Percentiles rank a stretch among this genome's conserved stretches.
phyloP scores from a whole-genome alignment of 176 grass and related monocot species.

The Avena eriantha region DNA sequence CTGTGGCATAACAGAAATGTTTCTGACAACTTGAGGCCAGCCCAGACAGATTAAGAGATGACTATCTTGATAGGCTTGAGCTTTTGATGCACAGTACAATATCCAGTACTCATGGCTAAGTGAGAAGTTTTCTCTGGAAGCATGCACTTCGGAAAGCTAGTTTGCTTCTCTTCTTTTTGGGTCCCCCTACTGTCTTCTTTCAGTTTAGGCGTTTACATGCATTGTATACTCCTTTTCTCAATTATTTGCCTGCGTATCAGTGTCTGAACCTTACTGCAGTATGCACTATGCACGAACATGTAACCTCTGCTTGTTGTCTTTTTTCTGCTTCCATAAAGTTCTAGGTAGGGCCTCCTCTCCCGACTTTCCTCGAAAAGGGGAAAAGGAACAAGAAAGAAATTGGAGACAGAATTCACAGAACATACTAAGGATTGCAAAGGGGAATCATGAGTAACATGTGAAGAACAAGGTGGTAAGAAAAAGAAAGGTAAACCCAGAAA shows the following conservation, averaged over 20 bases:
- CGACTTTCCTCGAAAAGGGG: background rate
- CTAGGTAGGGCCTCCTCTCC: background rate
- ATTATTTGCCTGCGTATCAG: background rate
- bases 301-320: background rate
- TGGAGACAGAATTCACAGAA: background rate
- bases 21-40: background rate
- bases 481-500: background rate
- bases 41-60: background rate
- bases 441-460: too few species aligned
- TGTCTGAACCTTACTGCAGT: background rate
- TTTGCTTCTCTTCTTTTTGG: background rate
- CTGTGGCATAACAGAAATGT: background rate
- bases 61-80: background rate
- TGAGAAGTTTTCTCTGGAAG: background rate
- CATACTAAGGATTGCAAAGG: conserved; percentile 4
- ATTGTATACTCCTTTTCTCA: background rate
- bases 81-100: background rate
- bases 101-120: background rate
- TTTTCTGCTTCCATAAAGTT: background rate
- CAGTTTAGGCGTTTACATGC: background rate
- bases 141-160: background rate
- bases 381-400: background rate
- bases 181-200: background rate
- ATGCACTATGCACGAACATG: background rate
- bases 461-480: background rate